A percentile compares a stretch with the other conserved stretches of the same genome.
Conservation (phyloP, 2,329 filamentous ascomycete species). For the Pseudodiploospora longispora region DNA sequence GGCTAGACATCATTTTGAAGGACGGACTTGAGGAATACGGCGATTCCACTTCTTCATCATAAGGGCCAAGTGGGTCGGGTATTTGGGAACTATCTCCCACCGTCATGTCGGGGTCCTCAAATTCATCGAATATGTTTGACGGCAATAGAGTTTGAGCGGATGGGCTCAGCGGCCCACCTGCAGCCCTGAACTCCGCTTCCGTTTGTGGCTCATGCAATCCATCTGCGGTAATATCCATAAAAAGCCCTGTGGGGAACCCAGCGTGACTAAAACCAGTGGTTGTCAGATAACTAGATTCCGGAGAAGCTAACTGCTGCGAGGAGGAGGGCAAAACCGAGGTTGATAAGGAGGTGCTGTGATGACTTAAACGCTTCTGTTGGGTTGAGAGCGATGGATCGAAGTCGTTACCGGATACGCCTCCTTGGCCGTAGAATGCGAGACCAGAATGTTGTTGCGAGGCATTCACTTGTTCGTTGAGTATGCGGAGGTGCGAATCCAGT, state of each 20-base stretch:
- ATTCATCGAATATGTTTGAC: constrained; percentile 56
- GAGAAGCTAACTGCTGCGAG: constrained; percentile 24
- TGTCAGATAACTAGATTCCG: constrained; percentile 37
- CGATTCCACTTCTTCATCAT: constrained; percentile 46
- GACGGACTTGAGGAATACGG: constrained; percentile 52
- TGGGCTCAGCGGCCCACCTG: constrained; percentile 66
- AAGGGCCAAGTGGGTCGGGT: constrained; percentile 20
- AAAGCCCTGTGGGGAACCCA: constrained; percentile 46
- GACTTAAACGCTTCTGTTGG: constrained; percentile 40
- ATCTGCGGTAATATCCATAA: constrained; percentile 39
- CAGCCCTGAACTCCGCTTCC: constrained; percentile 54
- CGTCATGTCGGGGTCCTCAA: constrained; percentile 51
- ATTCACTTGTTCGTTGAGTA: constrained; percentile 39
- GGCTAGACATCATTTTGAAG: constrained; percentile 51
- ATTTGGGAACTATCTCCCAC: constrained; percentile 23
- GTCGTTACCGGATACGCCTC: constrained; percentile 29
- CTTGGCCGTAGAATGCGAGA: constrained; percentile 30
- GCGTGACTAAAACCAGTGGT: constrained; percentile 47
- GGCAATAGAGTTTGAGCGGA: constrained; percentile 68
- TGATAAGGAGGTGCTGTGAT: constrained; percentile 39
- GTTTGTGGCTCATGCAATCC: constrained; percentile 36
- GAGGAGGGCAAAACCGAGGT: constrained; percentile 33
- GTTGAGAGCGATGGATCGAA: constrained; percentile 34
- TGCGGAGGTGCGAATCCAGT: constrained; percentile 37
- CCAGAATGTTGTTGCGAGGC: constrained; percentile 29